Evolutionary conservation across 2,329 filamentous ascomycete species (phyloP), one percentile per base, ranked within the genome.

Genomic region (Diaporthe eres): DNA sequence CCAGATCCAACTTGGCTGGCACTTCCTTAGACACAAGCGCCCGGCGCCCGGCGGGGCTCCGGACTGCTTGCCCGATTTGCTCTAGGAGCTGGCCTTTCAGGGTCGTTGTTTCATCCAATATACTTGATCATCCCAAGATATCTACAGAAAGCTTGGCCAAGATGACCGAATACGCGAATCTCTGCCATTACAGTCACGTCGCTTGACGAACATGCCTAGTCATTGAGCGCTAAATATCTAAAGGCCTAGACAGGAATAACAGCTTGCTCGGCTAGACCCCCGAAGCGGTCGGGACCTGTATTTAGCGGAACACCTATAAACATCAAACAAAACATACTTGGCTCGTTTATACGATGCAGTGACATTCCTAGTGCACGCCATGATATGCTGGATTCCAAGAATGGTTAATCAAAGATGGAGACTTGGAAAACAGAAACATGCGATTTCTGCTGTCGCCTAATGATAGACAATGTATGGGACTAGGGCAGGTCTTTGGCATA

Each of bases 341-440:
- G 65, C 65, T 70, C 25, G 65, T 70, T 70, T 70, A 70, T 70
- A 70, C 65, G 65, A 39, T 70, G 65, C 65, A 70, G 6, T 70
- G 34, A 53, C 34, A 55, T 55, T 13, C 65, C 65, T 55, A 28
- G 22, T 28, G 34, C 34, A n/a, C 15, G 37, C 34, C 34, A 25
- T 9, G 34, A 51, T 9, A 55, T 53, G 34, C n/a, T 42, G 25
- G n/a, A 55, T 28, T 55, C 49, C 34, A 70, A 55, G 34, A 70
- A 55, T 55, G 31, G 34, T 15, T 53, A 55, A 70, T 70, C 34
- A 70, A 42, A 70, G 31, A 28, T 37, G 65, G 65, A 39, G 15
- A 42, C 47, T 51, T 22, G n/a, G 49, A 8, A 31, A 19, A 39
- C 15, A 25, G n/a, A 22, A 70, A 53, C 34, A 42, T 42, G 65